These are phyloP conservation scores for Stipa capillata DNA, from an alignment of 176 grass and related monocot genomes.

Conservation along the genomic window DNA sequence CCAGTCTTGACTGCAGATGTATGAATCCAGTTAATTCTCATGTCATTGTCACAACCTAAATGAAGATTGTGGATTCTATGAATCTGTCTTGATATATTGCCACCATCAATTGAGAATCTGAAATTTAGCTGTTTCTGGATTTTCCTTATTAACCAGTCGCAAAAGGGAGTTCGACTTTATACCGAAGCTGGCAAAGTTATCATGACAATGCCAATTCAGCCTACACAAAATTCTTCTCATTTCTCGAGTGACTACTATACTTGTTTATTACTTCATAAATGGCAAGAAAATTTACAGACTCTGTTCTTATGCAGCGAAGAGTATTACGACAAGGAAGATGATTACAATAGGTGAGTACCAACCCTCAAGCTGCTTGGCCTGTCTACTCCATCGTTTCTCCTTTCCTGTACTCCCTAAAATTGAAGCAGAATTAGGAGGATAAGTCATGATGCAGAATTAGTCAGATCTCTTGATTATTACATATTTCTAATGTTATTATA, in stretches of 20 bases:
- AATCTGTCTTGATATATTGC: background rate
- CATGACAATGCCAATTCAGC: no score
- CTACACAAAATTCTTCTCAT: no score
- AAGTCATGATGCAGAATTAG: background rate
- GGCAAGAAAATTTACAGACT: background rate
- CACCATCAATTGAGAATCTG: background rate
- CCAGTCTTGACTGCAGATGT: background rate
- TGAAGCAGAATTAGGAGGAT: background rate
- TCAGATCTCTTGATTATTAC: background rate
- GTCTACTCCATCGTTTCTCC: background rate
- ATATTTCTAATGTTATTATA: constrained; percentile 24
- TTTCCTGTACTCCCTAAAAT: background rate
- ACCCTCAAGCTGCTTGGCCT: no score
- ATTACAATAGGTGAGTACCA: constrained; percentile 7
- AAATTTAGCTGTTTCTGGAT: background rate
- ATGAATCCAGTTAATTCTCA: background rate
- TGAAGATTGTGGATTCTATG: background rate
- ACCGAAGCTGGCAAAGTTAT: no score
- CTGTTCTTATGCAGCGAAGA: constrained; percentile 19
- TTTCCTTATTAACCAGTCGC: background rate
- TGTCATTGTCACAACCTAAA: background rate
- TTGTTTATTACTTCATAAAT: constrained; percentile 3
- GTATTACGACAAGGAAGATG: fast-evolving
- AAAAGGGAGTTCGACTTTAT: background rate
- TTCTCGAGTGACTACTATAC: no score